Percentiles rank a stretch among this genome's conserved stretches.
phyloP scores from a whole-genome alignment of 306 rosid species.

The Begonia peltatifolia region DNA sequence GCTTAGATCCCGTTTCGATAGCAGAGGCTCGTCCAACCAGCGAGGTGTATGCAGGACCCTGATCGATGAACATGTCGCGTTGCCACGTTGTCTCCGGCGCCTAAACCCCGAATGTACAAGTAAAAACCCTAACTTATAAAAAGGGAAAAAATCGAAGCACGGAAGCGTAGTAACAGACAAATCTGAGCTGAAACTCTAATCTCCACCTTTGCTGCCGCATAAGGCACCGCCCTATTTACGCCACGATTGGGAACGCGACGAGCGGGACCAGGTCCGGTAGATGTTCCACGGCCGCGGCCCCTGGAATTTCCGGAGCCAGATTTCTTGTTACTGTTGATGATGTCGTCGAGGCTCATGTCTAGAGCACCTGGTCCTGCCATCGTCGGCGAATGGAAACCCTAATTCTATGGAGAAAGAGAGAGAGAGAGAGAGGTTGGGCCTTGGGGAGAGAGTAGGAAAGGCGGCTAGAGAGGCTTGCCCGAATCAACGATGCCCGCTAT shows the following conservation, averaged over 20 bases:
- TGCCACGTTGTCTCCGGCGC: constrained; percentile 90
- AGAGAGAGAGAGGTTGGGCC: too few relatives aligned
- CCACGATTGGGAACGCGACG: constrained; percentile 68
- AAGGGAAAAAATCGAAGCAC: neutral
- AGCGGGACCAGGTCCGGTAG: constrained; percentile 66
- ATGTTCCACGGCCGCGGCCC: constrained; percentile 26
- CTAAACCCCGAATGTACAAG: constrained; percentile 17
- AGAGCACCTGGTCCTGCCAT: constrained; percentile 46
- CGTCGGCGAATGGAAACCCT: neutral
- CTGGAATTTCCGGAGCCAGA: constrained; percentile 49
- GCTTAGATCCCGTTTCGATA: constrained; percentile 88
- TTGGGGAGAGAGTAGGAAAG: too few relatives aligned
- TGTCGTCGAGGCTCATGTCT: constrained; percentile 76
- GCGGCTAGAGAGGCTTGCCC: neutral
- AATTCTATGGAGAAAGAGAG: constrained; percentile 1
- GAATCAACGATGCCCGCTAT: neutral
- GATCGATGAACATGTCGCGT: constrained; percentile 65
- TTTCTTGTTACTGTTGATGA: constrained; percentile 70
- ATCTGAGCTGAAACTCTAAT: neutral
- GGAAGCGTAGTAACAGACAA: neutral
- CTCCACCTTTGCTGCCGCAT: constrained; percentile 39
- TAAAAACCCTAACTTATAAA: neutral
- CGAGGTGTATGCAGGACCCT: constrained; percentile 18
- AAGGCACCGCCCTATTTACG: constrained; percentile 50
- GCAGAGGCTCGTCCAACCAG: constrained; percentile 17